These are phyloP conservation scores for Aegilops umbellulata DNA, from an alignment of 176 grass and related monocot species.

Conservation along the genomic window DNA sequence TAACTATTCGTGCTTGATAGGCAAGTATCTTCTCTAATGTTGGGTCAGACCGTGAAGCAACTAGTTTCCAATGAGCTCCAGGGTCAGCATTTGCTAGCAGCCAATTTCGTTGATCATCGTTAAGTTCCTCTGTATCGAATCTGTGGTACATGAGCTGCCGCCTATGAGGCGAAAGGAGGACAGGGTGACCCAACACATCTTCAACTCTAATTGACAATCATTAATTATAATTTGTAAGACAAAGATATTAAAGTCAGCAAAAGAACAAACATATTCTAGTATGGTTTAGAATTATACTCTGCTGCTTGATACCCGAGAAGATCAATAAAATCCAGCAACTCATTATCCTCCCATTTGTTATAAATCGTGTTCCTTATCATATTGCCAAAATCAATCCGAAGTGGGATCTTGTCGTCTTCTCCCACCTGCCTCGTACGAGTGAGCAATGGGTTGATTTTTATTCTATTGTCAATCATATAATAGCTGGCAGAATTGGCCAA, in stretches of 20 bases:
- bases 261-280: neutral
- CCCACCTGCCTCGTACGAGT: neutral
- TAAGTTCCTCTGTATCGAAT: neutral
- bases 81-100: too few species aligned
- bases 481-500: neutral
- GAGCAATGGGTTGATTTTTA: neutral
- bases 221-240: neutral
- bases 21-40: neutral
- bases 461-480: neutral
- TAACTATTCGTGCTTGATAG: too few species aligned
- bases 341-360: neutral
- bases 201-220: neutral
- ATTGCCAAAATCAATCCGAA: neutral
- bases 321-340: neutral
- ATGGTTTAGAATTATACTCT: neutral
- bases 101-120: too few species aligned
- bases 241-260: neutral
- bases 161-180: neutral
- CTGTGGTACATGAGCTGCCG: neutral
- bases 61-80: neutral
- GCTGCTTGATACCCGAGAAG: neutral
- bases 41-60: neutral
- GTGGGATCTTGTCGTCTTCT: neutral
- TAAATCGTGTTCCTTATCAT: neutral
- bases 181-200: neutral